phyloP scores from a whole-genome alignment of 1,284 basidiomycete genomes.

The Blastosporella zonata region DNA sequence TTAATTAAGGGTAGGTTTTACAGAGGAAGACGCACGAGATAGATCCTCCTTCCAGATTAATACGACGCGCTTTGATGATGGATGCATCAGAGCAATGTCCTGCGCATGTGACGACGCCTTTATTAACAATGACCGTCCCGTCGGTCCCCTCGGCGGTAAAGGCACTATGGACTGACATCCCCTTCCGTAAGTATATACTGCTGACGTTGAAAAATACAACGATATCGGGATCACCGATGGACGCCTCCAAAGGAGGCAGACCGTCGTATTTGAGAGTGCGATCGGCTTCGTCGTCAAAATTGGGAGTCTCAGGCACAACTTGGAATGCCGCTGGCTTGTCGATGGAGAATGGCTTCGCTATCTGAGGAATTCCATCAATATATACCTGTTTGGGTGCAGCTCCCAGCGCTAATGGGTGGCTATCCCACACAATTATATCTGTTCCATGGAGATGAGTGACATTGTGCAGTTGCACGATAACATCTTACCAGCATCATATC shows the following conservation, averaged over 20 bases:
- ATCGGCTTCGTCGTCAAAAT: constrained; percentile 54
- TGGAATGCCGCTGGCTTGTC: constrained; percentile 50
- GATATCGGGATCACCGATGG: constrained; percentile 31
- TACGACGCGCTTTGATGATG: constrained; percentile 21
- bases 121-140: constrained; percentile 38
- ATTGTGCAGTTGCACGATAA: not conserved
- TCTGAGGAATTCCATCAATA: constrained; percentile 68
- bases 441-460: constrained; percentile 6
- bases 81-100: constrained; percentile 25
- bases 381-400: constrained; percentile 72
- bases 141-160: constrained; percentile 22
- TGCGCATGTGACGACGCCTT: constrained; percentile 43
- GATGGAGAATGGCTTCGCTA: constrained; percentile 40
- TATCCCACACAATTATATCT: constrained; percentile 70
- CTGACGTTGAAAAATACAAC: constrained; percentile 61
- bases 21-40: constrained; percentile 34
- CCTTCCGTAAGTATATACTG: constrained; percentile 41
- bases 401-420: constrained; percentile 74
- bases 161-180: constrained; percentile 26
- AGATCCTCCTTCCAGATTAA: constrained; percentile 52
- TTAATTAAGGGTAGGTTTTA: not conserved
- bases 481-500: constrained; percentile 35
- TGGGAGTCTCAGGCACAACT: constrained; percentile 49
- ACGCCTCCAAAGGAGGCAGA: constrained; percentile 55
- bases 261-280: constrained; percentile 62